Base-by-base conservation (phyloP, 768 basidiomycete species). In the Imleria badia region DNA sequence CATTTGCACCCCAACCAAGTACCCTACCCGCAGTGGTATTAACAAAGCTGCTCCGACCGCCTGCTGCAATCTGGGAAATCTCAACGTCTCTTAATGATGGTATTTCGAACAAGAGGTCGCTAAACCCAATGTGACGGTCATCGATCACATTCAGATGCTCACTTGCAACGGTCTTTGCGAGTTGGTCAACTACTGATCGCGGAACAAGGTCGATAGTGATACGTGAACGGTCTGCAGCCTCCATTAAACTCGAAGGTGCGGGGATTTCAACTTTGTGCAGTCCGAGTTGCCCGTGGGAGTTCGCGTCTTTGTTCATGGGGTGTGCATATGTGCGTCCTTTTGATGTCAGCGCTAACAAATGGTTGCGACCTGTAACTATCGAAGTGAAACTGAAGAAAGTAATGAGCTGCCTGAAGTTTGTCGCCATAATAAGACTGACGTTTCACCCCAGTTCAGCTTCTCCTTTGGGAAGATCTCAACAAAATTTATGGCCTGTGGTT, bases 1-100 rank as follows among this genome's bases (percentile, higher is more conserved):
- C 86, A 66, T 97, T 96, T 1, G 91, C 91, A 42, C 94, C 94
- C 84, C 90, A 96, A 0, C 85, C 91, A 19, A 98, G 79, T 11
- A 95, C 89, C 50, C 84, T 76, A 2, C 93, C 94, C 3, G 75
- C 71, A 7, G 72, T 62, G 0, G 91, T 92, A 23, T 84, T 76
- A 11, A 79, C 86, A 64, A 91, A 92, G 62, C 89, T 93, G 44
- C 81, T 85, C 51, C 84, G 78, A 36, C 77, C 75, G 3, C 91
- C 91, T 23, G 92, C 82, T 29, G 85, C 84, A 41, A 93, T 76
- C 69, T 91, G 86, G 19, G 77, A 80, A 41, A 90, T 75, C 22
- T 81, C 67, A 6, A 93, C 70, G 1, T 81, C 87, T 45, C 72
- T 76, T 23, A 97, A 72, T 4, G 85, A 78, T 1, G 91, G 90